A percentile compares a stretch with the other conserved stretches of the same genome.
Evolutionary conservation across 345 rosid species (phyloP).

Genomic region (Eucalyptus dawsonii): DNA sequence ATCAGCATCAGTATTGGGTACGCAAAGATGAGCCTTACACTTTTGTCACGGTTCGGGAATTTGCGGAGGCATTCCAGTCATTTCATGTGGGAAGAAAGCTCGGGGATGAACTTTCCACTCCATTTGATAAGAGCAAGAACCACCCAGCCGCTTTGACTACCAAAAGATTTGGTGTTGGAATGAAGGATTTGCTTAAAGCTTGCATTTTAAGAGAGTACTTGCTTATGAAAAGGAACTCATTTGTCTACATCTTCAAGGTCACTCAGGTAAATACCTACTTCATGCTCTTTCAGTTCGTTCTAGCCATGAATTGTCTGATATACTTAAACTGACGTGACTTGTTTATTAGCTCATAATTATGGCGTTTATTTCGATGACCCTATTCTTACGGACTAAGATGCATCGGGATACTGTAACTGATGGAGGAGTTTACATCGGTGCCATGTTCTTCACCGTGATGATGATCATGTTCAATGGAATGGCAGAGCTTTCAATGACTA

Average conservation of each 20-base stretch:
- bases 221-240: conserved; percentile 56
- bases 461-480: conserved; percentile 16
- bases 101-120: neutral
- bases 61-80: conserved; percentile 35
- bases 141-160: too few species aligned
- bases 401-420: neutral
- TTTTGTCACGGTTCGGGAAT: conserved; percentile 31
- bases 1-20: conserved; percentile 61
- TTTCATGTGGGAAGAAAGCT: conserved; percentile 20
- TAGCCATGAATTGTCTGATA: neutral
- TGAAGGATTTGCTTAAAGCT: conserved; percentile 39
- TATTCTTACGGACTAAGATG: conserved; percentile 23
- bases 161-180: conserved; percentile 8
- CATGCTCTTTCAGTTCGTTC: neutral
- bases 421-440: conserved; percentile 21
- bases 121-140: too few species aligned
- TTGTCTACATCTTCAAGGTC: conserved; percentile 41
- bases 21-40: conserved; percentile 29
- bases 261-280: conserved; percentile 19
- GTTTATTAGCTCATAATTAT: conserved; percentile 1
- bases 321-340: neutral
- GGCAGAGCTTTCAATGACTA: conserved; percentile 20
- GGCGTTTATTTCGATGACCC: conserved; percentile 17
- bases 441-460: conserved; percentile 12
- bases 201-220: conserved; percentile 37